These are phyloP conservation scores for Avena insularis DNA, from an alignment of 176 grass and related monocot genomes.

Conservation along the genomic window DNA sequence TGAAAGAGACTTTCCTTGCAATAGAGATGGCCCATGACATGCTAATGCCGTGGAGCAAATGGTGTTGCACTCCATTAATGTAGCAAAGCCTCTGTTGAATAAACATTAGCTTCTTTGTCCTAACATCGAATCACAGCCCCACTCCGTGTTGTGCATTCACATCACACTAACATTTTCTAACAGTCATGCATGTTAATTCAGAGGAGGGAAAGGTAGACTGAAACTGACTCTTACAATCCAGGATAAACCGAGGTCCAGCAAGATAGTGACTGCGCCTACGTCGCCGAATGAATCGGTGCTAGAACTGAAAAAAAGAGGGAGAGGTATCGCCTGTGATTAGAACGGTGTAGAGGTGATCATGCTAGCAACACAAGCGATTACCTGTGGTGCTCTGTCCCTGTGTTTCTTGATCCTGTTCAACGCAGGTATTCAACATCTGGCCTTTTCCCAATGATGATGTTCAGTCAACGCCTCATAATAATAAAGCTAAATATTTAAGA, in stretches of 20 bases:
- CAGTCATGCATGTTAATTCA: conserved; percentile 27
- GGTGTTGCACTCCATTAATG: background rate
- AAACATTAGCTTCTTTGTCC: background rate
- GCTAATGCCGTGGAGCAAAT: background rate
- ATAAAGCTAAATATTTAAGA: background rate
- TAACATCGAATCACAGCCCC: background rate
- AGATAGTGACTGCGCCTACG: conserved; percentile 34
- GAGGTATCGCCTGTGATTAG: conserved; percentile 40
- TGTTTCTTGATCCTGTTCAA: conserved; percentile 51
- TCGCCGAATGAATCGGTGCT: conserved; percentile 45
- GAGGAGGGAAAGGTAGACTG: conserved; percentile 13
- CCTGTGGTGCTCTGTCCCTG: conserved; percentile 44
- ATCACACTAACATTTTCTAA: conserved; percentile 9
- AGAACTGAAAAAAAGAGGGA: conserved; percentile 45
- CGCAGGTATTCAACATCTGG: conserved; percentile 43
- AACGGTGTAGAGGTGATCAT: conserved; percentile 34
- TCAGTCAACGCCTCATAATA: background rate
- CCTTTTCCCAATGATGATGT: background rate
- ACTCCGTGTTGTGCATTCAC: background rate
- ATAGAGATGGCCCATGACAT: background rate
- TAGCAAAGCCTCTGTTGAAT: background rate
- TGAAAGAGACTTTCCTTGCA: conserved; percentile 4
- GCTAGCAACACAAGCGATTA: conserved; percentile 53
- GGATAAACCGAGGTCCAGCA: conserved; percentile 37
- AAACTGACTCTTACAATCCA: conserved; percentile 52